These are phyloP conservation scores for Boletus pseudo-olivaceus DNA, from an alignment of 768 basidiomycete species.

Conservation along the genomic window DNA sequence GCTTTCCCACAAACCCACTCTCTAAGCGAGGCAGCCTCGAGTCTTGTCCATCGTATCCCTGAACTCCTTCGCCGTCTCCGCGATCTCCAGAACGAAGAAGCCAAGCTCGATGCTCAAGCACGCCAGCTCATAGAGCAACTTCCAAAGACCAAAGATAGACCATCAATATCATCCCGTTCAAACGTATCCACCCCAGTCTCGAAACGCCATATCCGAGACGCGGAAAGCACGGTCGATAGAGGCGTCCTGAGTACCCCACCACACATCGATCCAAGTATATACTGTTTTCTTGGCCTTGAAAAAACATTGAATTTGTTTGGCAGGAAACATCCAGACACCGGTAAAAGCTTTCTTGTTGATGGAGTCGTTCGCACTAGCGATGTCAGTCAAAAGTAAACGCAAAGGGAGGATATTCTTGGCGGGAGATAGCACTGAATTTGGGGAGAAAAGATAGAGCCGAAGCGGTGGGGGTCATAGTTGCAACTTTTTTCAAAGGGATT, in stretches of 20 bases:
- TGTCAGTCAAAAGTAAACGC: conserved; percentile 23
- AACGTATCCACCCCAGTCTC: not conserved
- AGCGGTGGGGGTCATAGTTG: not conserved
- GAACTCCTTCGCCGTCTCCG: conserved; percentile 19
- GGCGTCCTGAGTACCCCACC: conserved; percentile 2
- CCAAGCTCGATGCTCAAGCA: conserved; percentile 15
- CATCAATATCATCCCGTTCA: not conserved
- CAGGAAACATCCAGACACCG: conserved; percentile 20
- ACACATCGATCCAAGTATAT: conserved; percentile 10
- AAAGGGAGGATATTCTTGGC: conserved; percentile 21
- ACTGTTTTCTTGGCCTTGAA: not conserved
- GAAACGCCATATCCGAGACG: not conserved
- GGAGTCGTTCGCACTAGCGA: conserved; percentile 18
- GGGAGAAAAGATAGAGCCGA: conserved; percentile 7
- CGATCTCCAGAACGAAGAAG: conserved; percentile 22
- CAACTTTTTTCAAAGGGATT: not conserved
- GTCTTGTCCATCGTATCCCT: conserved; percentile 13
- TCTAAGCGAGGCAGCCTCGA: conserved; percentile 13
- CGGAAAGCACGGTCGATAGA: not conserved
- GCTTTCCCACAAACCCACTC: not conserved
- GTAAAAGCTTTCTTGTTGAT: conserved; percentile 16
- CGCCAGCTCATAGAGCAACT: conserved; percentile 8
- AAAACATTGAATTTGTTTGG: not conserved
- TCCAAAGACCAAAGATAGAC: not conserved
- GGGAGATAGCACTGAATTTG: conserved; percentile 13